Percentiles rank a stretch among this genome's conserved stretches.
Evolutionary conservation across 495 filamentous ascomycete genomes (phyloP).

Genomic region (Collariella sp.): DNA sequence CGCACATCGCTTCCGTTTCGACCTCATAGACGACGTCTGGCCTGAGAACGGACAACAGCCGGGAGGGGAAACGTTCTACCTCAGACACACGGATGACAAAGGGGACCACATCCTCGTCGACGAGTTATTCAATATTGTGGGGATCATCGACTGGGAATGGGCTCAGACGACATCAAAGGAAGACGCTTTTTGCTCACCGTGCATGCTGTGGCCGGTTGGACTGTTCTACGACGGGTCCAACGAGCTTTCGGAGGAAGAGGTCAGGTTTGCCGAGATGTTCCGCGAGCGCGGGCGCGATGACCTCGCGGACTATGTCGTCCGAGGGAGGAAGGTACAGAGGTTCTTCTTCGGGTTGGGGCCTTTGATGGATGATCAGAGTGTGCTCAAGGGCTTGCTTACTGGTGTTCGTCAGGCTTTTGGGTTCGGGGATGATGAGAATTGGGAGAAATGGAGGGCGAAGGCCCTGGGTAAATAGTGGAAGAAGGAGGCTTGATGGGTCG

Average conservation of each 20-base stretch:
- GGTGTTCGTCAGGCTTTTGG: background rate
- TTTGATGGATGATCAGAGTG: background rate
- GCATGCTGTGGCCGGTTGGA: constrained; percentile 35
- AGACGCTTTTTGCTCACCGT: constrained; percentile 35
- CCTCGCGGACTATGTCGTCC: background rate
- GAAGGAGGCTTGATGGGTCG: background rate
- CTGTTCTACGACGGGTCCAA: constrained; percentile 36
- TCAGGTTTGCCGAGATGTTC: constrained; percentile 26
- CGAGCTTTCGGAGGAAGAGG: constrained; percentile 29
- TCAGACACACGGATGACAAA: constrained; percentile 39
- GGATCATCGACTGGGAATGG: constrained; percentile 42
- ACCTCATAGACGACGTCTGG: background rate
- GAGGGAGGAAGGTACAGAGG: background rate
- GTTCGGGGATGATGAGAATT: background rate
- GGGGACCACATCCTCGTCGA: constrained; percentile 42
- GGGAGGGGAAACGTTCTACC: constrained; percentile 26
- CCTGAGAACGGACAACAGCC: background rate
- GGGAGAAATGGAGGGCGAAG: background rate
- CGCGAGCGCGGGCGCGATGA: constrained; percentile 24
- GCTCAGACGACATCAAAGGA: constrained; percentile 20
- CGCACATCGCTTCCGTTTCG: background rate
- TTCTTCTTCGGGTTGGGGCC: background rate
- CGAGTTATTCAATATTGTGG: constrained; percentile 35
- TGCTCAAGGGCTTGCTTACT: background rate
- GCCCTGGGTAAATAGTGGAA: background rate